Percentiles rank a stretch among this genome's conserved stretches.
phyloP scores from a whole-genome alignment of 768 basidiomycete species.

The Sistotremastrum suecicum region DNA sequence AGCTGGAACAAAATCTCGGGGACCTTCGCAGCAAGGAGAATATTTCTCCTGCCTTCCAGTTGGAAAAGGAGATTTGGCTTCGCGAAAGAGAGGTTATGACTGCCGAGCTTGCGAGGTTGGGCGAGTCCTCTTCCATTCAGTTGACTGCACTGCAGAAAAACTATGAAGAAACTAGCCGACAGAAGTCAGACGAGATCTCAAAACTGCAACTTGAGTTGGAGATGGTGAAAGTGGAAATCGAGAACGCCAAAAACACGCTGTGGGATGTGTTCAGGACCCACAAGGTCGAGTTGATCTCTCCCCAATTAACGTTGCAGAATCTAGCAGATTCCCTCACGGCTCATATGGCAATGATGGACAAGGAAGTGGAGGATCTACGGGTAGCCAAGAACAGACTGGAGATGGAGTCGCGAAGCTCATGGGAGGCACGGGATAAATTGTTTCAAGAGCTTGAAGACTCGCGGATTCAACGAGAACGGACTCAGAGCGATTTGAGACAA shows the following conservation, averaged over 20 bases:
- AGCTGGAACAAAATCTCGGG: constrained; percentile 28
- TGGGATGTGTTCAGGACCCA: constrained; percentile 40
- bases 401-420: not conserved
- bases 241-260: constrained; percentile 32
- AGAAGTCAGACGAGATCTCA: too few species aligned
- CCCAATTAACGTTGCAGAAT: constrained; percentile 12
- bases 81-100: too few species aligned
- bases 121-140: too few species aligned
- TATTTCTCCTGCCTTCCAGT: not conserved
- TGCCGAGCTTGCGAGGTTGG: too few species aligned
- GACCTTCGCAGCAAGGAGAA: constrained; percentile 4
- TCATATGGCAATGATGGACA: constrained; percentile 1
- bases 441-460: constrained; percentile 26
- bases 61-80: not conserved
- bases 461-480: constrained; percentile 11
- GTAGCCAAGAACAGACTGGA: not conserved
- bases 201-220: constrained; percentile 37
- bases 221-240: constrained; percentile 31
- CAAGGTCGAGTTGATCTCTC: constrained; percentile 34
- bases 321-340: constrained; percentile 13
- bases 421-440: constrained; percentile 19
- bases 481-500: not conserved
- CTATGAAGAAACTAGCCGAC: too few species aligned
- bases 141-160: too few species aligned
- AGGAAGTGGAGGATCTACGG: not conserved